phyloP scores from a whole-genome alignment of 805 yeast species.

The Hanseniaspora valbyensis region DNA sequence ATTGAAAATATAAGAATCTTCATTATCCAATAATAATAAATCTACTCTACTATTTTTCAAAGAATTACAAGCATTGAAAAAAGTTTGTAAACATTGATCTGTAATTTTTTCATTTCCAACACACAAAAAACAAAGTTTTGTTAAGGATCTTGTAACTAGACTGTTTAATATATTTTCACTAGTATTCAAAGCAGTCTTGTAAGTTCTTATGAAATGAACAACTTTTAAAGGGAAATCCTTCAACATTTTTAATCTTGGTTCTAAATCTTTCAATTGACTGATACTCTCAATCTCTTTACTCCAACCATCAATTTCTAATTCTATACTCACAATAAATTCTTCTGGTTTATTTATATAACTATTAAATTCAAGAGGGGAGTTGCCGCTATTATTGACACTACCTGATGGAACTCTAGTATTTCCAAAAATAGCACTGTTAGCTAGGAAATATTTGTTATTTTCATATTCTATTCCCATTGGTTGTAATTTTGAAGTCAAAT shows the following conservation, averaged over 20 bases:
- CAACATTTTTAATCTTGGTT: conserved; percentile 21
- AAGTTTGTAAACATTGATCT: conserved; percentile 38
- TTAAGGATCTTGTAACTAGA: conserved; percentile 33
- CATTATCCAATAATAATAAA: conserved; percentile 49
- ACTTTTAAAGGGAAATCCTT: conserved; percentile 23
- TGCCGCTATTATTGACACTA: neutral
- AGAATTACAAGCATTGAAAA: conserved; percentile 33
- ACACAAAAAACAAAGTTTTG: conserved; percentile 63
- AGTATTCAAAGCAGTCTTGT: conserved; percentile 17
- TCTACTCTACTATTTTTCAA: conserved; percentile 36
- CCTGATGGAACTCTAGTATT: neutral
- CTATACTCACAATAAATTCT: conserved; percentile 19
- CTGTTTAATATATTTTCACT: conserved; percentile 18
- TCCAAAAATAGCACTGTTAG: neutral
- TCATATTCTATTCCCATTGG: neutral
- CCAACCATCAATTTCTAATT: conserved; percentile 28
- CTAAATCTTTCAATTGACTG: conserved; percentile 26
- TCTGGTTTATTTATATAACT: conserved; percentile 1
- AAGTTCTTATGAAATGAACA: conserved; percentile 16
- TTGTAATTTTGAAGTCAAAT: neutral
- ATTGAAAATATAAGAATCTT: conserved; percentile 38
- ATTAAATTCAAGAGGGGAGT: neutral
- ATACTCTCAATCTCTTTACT: conserved; percentile 26
- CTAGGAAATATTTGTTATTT: neutral
- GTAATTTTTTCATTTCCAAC: conserved; percentile 49